phyloP scores from a whole-genome alignment of 305 asterid species.

The Fraxinus platypoda region DNA sequence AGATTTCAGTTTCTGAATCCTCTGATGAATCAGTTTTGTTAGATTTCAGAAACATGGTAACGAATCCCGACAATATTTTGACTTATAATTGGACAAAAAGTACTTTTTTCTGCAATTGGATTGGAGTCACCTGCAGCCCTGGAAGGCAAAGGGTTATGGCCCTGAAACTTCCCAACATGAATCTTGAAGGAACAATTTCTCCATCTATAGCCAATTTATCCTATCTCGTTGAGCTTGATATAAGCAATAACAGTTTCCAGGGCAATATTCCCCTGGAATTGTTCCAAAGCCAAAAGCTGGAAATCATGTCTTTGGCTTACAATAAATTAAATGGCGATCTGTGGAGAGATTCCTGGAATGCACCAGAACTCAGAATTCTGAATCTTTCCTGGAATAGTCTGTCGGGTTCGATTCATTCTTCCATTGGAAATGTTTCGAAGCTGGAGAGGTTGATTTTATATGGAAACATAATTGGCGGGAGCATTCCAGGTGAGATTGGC shows the following conservation, averaged over 20 bases:
- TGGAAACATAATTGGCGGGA: background rate
- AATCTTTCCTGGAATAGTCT: conserved; percentile 14
- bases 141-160: conserved; percentile 21
- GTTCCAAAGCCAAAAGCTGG: conserved; percentile 14
- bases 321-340: conserved; percentile 14
- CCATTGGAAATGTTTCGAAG: conserved; percentile 13
- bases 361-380: conserved; percentile 16
- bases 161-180: conserved; percentile 21
- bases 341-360: conserved; percentile 8
- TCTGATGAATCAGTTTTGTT: conserved; percentile 12
- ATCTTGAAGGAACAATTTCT: conserved; percentile 24
- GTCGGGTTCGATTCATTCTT: conserved; percentile 15
- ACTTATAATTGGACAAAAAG: conserved; percentile 13
- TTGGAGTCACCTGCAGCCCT: conserved; percentile 23
- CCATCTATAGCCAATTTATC: conserved; percentile 21
- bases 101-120: conserved; percentile 25
- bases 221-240: conserved; percentile 15
- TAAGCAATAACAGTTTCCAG: conserved; percentile 3
- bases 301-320: conserved; percentile 18
- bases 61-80: background rate
- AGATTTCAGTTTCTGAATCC: conserved; percentile 3
- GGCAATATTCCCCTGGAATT: conserved; percentile 8
- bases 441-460: conserved; percentile 13
- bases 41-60: conserved; percentile 18
- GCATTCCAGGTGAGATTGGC: conserved; percentile 24